phyloP scores from a whole-genome alignment of 768 basidiomycete genomes.

The Pleurotus platypus region DNA sequence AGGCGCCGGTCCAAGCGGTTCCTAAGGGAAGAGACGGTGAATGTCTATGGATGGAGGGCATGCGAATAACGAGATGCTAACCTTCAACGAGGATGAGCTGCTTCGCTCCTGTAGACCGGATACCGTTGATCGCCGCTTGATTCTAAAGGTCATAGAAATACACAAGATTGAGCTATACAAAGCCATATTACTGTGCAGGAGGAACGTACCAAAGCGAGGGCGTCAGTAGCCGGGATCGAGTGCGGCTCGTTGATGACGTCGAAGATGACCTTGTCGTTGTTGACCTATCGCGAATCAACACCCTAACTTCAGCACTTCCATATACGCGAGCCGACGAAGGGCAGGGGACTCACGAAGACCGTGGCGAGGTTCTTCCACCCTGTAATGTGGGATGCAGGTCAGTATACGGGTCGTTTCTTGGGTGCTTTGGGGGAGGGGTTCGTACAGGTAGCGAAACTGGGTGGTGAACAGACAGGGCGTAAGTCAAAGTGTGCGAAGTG shows the following conservation, averaged over 20 bases:
- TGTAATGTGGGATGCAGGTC: constrained; percentile 13
- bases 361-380: constrained; percentile 57
- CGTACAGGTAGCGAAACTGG: not conserved
- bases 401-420: not conserved
- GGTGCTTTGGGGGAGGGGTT: no score
- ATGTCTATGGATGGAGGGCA: no score
- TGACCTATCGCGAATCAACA: constrained; percentile 25
- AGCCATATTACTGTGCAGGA: not conserved
- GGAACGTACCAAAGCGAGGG: constrained; percentile 40
- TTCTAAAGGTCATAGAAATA: constrained; percentile 28
- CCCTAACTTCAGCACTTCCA: not conserved
- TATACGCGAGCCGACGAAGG: not conserved
- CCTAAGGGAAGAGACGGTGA: not conserved
- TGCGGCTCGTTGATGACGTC: constrained; percentile 69
- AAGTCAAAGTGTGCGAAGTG: no score
- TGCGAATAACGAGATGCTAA: not conserved
- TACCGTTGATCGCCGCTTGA: constrained; percentile 66
- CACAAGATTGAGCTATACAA: not conserved
- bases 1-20: constrained; percentile 48
- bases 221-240: constrained; percentile 48
- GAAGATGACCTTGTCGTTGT: constrained; percentile 53
- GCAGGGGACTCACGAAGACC: constrained; percentile 41
- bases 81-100: constrained; percentile 50
- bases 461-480: not conserved
- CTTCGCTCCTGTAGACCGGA: constrained; percentile 61